Base-by-base conservation (phyloP, 2,329 filamentous ascomycete species). In the Paramyrothecium roridum region DNA sequence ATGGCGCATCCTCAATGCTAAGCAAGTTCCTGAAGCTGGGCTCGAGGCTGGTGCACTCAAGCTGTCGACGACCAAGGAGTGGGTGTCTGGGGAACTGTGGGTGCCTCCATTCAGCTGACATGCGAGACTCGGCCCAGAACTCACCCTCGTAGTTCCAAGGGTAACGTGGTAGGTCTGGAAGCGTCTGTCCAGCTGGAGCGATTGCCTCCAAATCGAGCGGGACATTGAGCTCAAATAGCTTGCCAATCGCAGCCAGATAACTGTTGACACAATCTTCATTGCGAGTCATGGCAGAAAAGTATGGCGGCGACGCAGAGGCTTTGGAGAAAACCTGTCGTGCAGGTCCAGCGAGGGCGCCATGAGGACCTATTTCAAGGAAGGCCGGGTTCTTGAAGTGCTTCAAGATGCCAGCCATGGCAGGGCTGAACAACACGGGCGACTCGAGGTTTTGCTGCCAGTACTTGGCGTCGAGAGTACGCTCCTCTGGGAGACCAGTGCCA, bases 11-110 rank as follows among this genome's bases (percentile, higher is more conserved):
- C 1, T 61, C 57, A 2, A 72, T 20, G 3, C 70, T 68, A 30
- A 76, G 63, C 53, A 70, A 71, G 16, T 70, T 70, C n/a, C 72
- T 66, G 73, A 73, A 77, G 23, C 10, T 34, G 23, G 49, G 49
- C 17, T 51, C 49, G 3, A 51, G 19, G 17, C 20, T 19, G 20
- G 17, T 51, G 26, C 16, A 17, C 19, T 33, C 49, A 11, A 33
- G 13, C 8, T 34, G 8, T n/a, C 49, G 49, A 7, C 23, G 16
- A 20, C 49, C 49, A n/a, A 51, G 26, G 34, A 40, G 16, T 13
- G 26, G 23, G 21, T 51, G 49, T 3, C 16, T 13, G 26, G 30
- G 17, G 49, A 51, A 51, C 26, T 20, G 19, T 10, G 23, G 23
- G 17, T 13, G 17, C 16, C 49, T 23, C 13, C 17, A 51, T n/a